Base-by-base conservation (phyloP, 331 rosid species). In the Telfairia occidentalis region DNA sequence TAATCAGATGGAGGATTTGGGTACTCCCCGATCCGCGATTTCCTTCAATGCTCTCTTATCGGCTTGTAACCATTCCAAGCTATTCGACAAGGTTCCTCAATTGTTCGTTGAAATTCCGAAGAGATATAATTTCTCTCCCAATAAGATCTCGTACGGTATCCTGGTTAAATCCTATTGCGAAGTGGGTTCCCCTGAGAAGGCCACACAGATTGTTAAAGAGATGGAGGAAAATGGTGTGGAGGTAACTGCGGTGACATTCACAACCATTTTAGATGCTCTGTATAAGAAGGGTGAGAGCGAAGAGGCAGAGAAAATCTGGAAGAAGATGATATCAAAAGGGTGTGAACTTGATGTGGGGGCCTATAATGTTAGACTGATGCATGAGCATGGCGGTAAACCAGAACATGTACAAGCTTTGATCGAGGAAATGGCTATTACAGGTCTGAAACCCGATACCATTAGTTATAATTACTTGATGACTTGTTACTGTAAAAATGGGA, bases 401-500 rank as follows among this genome's bases (percentile, higher is more conserved):
- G 89, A 88, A 61, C 77, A 34, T 7, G 84, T 90, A 18, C 78
- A 75, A 48, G 84, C 80, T 9, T 12, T 85, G 81, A 88, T 90
- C 2, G 87, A 83, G 37, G 89, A 87, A 78, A 90, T 90, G 85
- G 81, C 57, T 8, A 77, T 75, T 53, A 78, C 88, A 5, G 92
- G 91, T 50, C 55, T 86, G 57, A 83, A 83, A 63, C 87, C 96
- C 1, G 87, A 90, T 43, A 75, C 90, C 0, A 71, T 85, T 10
- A 85, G 86, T 32, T 90, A 86, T 57, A 90, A 86, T 81, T 85
- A 77, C 78, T 83, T 90, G 78, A 86, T 90, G 90, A 82, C 83
- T 73, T 38, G 87, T 58, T 88, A 88, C 74, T 80, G 82, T 13
- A 78, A 71, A 78, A 69, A 71, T 78, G 92, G 84, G 78, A 79